Base-by-base conservation (phyloP, 2,329 filamentous ascomycete genomes). In the Epichloe sylvatica region DNA sequence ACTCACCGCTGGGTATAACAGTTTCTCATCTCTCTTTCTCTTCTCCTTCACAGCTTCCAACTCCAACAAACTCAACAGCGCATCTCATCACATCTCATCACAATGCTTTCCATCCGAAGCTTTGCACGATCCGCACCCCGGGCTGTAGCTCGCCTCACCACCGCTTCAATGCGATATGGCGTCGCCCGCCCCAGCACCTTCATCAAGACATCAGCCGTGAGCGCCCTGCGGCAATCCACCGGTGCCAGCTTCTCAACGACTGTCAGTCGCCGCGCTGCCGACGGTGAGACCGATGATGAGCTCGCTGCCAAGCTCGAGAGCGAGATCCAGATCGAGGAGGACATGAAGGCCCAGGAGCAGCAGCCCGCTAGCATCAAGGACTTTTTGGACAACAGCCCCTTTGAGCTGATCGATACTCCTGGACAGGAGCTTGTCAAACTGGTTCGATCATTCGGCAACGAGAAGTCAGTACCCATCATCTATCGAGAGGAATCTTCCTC, bases 371-470 rank as follows among this genome's bases (percentile, higher is more conserved):
- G 83, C 65, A 78, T 96, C 67, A 83, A 88, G 70, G 86, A 92
- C 66, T 96, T 94, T 69, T 70, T 96, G 45, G 81, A 91, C 63
- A 91, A 87, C 71, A 83, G 83, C 62, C 78, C 83, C 39, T 98
- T 89, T 68, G 76, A 91, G 75, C 76, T 92, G 53, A 74, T 86
- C 61, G 92, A 98, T 68, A 80, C 76, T 34, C 75, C 83, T 30
- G 92, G 92, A 54, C 78, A 88, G 67, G 86, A 97, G 71, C 88
- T 95, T 59, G 86, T 98, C 57, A 76, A 84, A 61, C 76, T 98
- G 57, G 84, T 81, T 53, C 84, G 90, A 62, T 83, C 78, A 56
- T 91, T 86, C 62, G 86, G 85, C 60, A 83, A 94, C 55, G 92
- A 98, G 74, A 87, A 83, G 88, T 92, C 69, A 69, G 81, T 51